Percentiles rank a stretch among this genome's conserved stretches.
These are phyloP conservation scores for Suillus sp. DNA, from an alignment of 768 basidiomycete genomes.

Conservation along the genomic window DNA sequence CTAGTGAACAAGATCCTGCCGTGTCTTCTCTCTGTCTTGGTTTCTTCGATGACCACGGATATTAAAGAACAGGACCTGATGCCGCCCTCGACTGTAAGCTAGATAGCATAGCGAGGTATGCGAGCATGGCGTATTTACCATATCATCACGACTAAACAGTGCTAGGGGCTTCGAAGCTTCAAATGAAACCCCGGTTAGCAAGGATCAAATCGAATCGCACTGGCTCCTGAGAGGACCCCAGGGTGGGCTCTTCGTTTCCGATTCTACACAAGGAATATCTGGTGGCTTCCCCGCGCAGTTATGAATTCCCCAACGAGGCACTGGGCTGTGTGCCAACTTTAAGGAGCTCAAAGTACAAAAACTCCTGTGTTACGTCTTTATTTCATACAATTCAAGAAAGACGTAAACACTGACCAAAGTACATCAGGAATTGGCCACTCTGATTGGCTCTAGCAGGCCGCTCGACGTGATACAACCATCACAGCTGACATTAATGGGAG, in stretches of 20 bases:
- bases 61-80: constrained; percentile 1
- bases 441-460: background rate
- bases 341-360: background rate
- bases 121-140: background rate
- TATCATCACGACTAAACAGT: background rate
- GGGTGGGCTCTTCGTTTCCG: background rate
- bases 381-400: background rate
- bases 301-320: background rate
- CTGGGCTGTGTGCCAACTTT: background rate
- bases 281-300: background rate
- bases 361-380: background rate
- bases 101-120: background rate
- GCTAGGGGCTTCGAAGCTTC: background rate
- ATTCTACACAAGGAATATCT: background rate
- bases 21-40: background rate
- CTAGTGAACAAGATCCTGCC: background rate
- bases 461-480: background rate
- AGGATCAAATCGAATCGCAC: background rate
- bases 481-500: background rate
- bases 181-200: background rate
- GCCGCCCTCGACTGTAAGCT: background rate
- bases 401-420: background rate
- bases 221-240: background rate
- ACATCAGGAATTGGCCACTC: too few relatives aligned
- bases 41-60: background rate